Evolutionary conservation across 148 eudicot species (phyloP).

Genomic region (Amaranthus hypochondriacus): DNA sequence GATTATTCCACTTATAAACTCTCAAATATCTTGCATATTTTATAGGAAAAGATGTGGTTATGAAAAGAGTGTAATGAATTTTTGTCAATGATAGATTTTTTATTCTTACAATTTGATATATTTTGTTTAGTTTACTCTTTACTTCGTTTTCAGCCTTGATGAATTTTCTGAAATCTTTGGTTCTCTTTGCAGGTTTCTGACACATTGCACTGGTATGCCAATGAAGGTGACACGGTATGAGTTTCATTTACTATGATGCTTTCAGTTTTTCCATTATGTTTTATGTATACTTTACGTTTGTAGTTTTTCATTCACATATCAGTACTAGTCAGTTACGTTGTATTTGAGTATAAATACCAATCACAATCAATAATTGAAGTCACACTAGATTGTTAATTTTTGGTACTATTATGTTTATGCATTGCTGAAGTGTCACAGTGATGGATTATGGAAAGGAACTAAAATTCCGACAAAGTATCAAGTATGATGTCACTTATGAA

Average conservation of each 20-base stretch:
- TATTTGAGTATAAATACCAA: too few species aligned
- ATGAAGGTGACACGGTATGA: conserved; percentile 77
- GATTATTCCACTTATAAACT: too few species aligned
- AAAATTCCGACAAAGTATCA: too few species aligned
- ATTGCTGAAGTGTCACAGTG: too few species aligned
- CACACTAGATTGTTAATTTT: too few species aligned
- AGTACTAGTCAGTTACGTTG: too few species aligned
- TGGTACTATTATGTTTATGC: too few species aligned
- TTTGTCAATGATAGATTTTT: background rate
- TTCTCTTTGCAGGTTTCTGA: conserved; percentile 65
- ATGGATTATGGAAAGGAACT: too few species aligned
- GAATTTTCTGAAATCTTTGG: conserved; percentile 1
- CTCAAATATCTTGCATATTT: background rate
- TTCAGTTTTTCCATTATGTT: background rate
- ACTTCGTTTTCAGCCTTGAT: background rate
- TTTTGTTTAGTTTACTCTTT: background rate
- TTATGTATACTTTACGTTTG: background rate
- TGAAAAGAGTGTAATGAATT: background rate
- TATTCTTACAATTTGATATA: background rate
- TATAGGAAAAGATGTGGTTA: background rate
- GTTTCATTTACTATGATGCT: background rate
- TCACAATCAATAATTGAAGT: too few species aligned
- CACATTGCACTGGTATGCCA: conserved; percentile 61
- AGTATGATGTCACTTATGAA: too few species aligned
- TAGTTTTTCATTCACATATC: too few species aligned